Evolutionary conservation across 495 filamentous ascomycete species (phyloP).

Genomic region (Trypethelium eluteriae): DNA sequence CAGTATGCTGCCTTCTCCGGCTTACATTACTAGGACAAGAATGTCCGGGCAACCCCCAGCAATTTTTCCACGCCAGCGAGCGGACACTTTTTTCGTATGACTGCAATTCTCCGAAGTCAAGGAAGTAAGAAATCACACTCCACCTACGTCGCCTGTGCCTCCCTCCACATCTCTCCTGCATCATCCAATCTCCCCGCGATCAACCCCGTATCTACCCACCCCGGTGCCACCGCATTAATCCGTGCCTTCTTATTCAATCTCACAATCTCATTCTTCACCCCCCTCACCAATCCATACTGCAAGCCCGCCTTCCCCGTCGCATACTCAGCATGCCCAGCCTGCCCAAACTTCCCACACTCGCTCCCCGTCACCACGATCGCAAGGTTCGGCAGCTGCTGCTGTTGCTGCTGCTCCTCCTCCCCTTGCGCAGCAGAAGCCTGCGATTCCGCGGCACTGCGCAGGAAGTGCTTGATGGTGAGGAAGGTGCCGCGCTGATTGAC

Average conservation of each 20-base stretch:
- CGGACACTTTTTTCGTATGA: too few species aligned
- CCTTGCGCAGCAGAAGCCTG: slow-evolving; percentile 27
- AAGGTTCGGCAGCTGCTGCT: slow-evolving; percentile 42
- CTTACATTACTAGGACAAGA: too few species aligned
- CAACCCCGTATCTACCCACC: slow-evolving; percentile 44
- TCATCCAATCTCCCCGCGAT: slow-evolving; percentile 45
- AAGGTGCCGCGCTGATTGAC: slow-evolving; percentile 48
- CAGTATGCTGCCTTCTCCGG: slow-evolving; percentile 10
- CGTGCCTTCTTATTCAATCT: slow-evolving; percentile 44
- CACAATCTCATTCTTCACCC: slow-evolving; percentile 50
- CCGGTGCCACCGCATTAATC: slow-evolving; percentile 50
- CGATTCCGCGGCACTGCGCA: slow-evolving; percentile 34
- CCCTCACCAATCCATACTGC: slow-evolving; percentile 48
- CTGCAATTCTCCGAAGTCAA: neutral
- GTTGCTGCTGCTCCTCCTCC: slow-evolving; percentile 12
- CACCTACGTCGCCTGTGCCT: slow-evolving; percentile 39
- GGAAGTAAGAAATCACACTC: neutral
- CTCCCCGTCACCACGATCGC: slow-evolving; percentile 51
- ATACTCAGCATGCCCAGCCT: slow-evolving; percentile 46
- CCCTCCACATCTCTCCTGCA: slow-evolving; percentile 40
- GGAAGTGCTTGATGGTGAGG: slow-evolving; percentile 52
- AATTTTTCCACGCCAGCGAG: too few species aligned
- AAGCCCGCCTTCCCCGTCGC: slow-evolving; percentile 46
- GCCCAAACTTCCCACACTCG: slow-evolving; percentile 44
- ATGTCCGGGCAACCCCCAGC: too few species aligned